Evolutionary conservation across 495 filamentous ascomycete genomes (phyloP).

Genomic region (Penicillium bialowiezense): DNA sequence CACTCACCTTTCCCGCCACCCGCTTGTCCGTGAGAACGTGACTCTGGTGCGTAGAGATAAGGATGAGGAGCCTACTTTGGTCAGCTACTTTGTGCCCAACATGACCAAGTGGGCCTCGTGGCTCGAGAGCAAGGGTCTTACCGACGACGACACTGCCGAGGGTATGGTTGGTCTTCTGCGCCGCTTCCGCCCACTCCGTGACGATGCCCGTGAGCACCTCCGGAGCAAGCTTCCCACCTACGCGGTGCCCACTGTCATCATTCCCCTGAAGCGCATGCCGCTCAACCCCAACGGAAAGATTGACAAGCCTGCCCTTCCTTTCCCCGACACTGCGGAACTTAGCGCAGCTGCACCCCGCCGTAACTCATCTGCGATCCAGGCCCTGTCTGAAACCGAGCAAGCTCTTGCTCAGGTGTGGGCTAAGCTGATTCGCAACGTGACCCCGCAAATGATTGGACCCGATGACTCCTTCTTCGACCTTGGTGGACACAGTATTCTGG

Average conservation of each 20-base stretch:
- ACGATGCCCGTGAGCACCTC: constrained; percentile 72
- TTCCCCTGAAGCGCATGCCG: constrained; percentile 76
- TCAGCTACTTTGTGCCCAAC: constrained; percentile 90
- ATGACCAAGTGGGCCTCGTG: constrained; percentile 66
- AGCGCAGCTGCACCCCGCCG: constrained; percentile 36
- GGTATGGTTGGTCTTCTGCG: constrained; percentile 60
- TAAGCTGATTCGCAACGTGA: constrained; percentile 50
- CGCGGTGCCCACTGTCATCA: constrained; percentile 76
- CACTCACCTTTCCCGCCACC: constrained; percentile 73
- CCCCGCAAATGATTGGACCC: constrained; percentile 55
- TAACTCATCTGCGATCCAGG: constrained; percentile 34
- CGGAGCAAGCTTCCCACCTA: constrained; percentile 74
- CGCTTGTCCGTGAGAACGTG: constrained; percentile 79
- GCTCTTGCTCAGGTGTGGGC: constrained; percentile 68
- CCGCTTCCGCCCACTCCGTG: constrained; percentile 63
- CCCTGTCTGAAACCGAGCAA: constrained; percentile 63
- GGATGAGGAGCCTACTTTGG: constrained; percentile 83
- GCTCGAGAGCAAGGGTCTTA: constrained; percentile 54
- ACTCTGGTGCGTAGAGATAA: constrained; percentile 85
- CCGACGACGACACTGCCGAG: constrained; percentile 47
- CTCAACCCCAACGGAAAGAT: constrained; percentile 95
- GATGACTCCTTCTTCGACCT: constrained; percentile 81
- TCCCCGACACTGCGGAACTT: constrained; percentile 73
- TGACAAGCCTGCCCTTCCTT: constrained; percentile 85
- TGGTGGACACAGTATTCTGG: constrained; percentile 84